Evolutionary conservation across 1,139 yeast species (phyloP), one percentile per base, ranked within the genome.

Genomic region (Zygosaccharomyces sapae): DNA sequence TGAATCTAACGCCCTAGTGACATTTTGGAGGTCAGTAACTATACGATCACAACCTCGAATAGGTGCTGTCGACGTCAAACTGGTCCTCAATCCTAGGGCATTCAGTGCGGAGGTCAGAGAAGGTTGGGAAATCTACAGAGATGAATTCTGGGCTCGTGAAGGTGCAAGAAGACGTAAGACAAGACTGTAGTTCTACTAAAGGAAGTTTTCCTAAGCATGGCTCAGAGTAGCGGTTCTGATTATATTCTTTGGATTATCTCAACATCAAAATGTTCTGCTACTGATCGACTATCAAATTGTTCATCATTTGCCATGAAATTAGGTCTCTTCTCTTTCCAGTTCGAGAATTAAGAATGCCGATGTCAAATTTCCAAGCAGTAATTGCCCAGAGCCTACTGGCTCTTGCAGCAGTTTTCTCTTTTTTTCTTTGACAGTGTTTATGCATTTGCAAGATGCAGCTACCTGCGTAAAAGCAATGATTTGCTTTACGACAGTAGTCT

Each of bases 71-170:
- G 75, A 74, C 55, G 75, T 70, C 12, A 89, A 89, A 63, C 66
- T 92, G 10, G 85, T 87, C 2, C 71, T 92, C 48, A 84, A 85
- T 51, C 86, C 97, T 1, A 73, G 96, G 46, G 83, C 83, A 1
- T 92, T 90, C 66, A 80, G 80, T 51, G 81, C 92, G 0, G 94
- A 86, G 48, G 80, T 86, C 3, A 75, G 96, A 55, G 97, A 90
- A 63, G 94, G 90, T 9, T 92, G 98, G 98, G 98, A 92, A 60
- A 68, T 88, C 40, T 92, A 90, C 61, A 71, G 98, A 49, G 87
- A 87, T 58, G 97, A 90, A 63, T 92, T 89, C 62, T 92, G 97
- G 97, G 80, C 81, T 27, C 76, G 85, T 56, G 97, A 89, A 64
- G 85, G 89, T 1, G 80, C 81, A 4, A 75, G 95, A 57, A 71